These are phyloP conservation scores for Aspergillus terreus DNA, from an alignment of 2,329 filamentous ascomycete species.

Conservation along the genomic window DNA sequence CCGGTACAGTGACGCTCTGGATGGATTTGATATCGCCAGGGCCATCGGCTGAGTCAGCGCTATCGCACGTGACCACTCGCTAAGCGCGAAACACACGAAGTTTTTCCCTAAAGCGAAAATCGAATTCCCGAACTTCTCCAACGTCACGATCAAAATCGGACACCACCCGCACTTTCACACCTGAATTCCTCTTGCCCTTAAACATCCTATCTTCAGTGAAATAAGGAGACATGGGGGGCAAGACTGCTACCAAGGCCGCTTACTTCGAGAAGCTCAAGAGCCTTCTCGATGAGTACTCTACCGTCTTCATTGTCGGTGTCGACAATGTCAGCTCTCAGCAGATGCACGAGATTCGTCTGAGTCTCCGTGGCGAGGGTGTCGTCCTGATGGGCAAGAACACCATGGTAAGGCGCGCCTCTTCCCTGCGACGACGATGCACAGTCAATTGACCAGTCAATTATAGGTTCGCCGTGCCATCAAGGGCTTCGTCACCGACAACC, in stretches of 20 bases:
- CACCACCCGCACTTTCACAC: slow-evolving; percentile 24
- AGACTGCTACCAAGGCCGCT: slow-evolving; percentile 83
- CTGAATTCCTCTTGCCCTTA: slow-evolving; percentile 73
- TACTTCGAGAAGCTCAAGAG: slow-evolving; percentile 99
- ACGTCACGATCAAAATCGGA: slow-evolving; percentile 23
- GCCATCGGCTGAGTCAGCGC: neutral
- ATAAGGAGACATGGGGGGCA: slow-evolving; percentile 99
- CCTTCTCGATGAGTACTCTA: slow-evolving; percentile 94
- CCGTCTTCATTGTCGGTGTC: slow-evolving; percentile 94
- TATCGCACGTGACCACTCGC: slow-evolving; percentile 31
- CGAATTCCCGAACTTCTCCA: slow-evolving; percentile 13
- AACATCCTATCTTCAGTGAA: slow-evolving; percentile 90
- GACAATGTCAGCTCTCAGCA: slow-evolving; percentile 99
- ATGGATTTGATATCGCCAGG: neutral
- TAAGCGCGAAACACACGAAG: slow-evolving; percentile 38
- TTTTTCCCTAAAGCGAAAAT: slow-evolving; percentile 19
- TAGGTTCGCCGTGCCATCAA: slow-evolving; percentile 94
- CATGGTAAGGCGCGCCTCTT: slow-evolving; percentile 64
- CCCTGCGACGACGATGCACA: neutral
- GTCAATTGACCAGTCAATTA: slow-evolving; percentile 7
- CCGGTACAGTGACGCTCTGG: too few species aligned
- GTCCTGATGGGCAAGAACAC: slow-evolving; percentile 99
- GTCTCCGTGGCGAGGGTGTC: slow-evolving; percentile 86
- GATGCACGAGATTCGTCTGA: slow-evolving; percentile 99
- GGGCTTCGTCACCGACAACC: slow-evolving; percentile 83